Percentiles rank a stretch among this genome's conserved stretches.
Evolutionary conservation across 2,329 filamentous ascomycete genomes (phyloP).

Genomic region (Botrytis fabae): DNA sequence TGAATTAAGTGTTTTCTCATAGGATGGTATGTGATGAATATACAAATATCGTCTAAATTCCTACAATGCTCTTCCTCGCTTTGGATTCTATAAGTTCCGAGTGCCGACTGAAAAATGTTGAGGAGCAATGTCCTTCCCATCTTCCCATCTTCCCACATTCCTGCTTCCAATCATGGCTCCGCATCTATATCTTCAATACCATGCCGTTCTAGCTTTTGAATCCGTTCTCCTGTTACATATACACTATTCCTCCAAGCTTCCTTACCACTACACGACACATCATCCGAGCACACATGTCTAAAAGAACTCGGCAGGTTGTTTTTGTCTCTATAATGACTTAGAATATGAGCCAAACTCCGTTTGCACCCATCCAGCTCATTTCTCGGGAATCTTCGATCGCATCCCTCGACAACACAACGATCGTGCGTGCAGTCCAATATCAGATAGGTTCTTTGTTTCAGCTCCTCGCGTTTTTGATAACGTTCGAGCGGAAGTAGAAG

Average conservation of each 20-base stretch:
- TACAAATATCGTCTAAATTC: background rate
- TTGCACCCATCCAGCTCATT: background rate
- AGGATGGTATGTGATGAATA: no score
- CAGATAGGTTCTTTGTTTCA: background rate
- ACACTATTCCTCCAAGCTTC: slow-evolving; percentile 2
- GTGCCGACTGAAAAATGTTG: fast-evolving
- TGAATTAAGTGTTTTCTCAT: background rate
- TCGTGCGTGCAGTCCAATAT: background rate
- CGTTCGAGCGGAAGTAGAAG: fast-evolving
- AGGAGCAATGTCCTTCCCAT: background rate
- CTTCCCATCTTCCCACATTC: background rate
- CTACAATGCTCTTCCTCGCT: fast-evolving
- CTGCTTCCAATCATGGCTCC: background rate
- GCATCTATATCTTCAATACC: background rate
- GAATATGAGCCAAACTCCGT: background rate
- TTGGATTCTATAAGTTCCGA: background rate
- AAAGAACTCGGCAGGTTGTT: background rate
- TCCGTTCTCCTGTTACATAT: background rate
- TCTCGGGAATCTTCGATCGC: background rate
- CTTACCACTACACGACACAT: background rate
- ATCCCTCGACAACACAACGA: background rate
- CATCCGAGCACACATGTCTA: background rate
- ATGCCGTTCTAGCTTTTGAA: background rate
- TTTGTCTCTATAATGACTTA: background rate
- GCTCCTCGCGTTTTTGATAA: background rate